These are phyloP conservation scores for Marasmius fiardii DNA, from an alignment of 1,284 basidiomycete species.

Conservation along the genomic window DNA sequence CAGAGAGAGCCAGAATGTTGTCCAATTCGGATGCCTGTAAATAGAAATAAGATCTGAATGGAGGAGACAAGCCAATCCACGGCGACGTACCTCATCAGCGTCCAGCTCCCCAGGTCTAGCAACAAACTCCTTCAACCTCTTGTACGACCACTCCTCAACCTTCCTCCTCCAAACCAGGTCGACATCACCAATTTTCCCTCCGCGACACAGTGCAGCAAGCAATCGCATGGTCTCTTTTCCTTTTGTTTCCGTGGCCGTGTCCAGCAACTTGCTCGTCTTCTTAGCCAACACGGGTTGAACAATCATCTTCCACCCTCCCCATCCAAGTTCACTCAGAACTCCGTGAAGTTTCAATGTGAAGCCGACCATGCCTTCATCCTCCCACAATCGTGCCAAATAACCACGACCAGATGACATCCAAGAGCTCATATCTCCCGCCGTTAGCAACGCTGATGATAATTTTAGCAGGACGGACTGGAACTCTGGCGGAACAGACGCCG, in stretches of 20 bases:
- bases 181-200: conserved; percentile 48
- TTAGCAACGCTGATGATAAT: conserved; percentile 47
- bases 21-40: conserved; percentile 42
- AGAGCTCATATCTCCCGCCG: conserved; percentile 60
- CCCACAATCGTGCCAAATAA: conserved; percentile 52
- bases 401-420: conserved; percentile 61
- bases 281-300: conserved; percentile 56
- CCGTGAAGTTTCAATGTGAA: conserved; percentile 57
- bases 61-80: neutral
- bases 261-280: conserved; percentile 41
- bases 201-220: conserved; percentile 43
- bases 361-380: conserved; percentile 16
- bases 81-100: conserved; percentile 27
- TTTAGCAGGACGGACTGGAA: conserved; percentile 45
- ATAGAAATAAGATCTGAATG: neutral
- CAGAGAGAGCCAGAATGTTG: conserved; percentile 48
- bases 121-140: conserved; percentile 30
- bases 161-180: conserved; percentile 56
- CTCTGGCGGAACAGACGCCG: conserved; percentile 28
- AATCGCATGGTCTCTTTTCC: conserved; percentile 43
- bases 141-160: conserved; percentile 43
- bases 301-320: conserved; percentile 73
- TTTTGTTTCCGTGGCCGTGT: conserved; percentile 23
- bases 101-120: conserved; percentile 22
- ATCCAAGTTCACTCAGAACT: conserved; percentile 56